Evolutionary conservation across 441 rosid species (phyloP), one percentile per base, ranked within the genome.

Genomic region (Croton laevigatus): DNA sequence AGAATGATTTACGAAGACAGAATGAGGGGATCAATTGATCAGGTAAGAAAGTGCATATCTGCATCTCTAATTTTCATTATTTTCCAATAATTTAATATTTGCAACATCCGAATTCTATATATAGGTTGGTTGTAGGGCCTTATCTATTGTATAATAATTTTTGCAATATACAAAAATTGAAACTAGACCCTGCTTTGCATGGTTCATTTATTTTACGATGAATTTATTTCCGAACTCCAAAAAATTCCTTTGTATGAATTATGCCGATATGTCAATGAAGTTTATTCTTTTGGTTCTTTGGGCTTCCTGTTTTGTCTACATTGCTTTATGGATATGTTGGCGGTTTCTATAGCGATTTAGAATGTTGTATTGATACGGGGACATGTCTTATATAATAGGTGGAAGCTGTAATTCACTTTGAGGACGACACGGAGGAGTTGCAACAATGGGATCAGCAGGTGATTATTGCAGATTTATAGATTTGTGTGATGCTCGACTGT

Each of bases 371-470:
- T 9, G 13, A 23, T 52, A 27, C 32, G 6, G 4, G 37, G 34
- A 67, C 66, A 13, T 66, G 59, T 66, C 37, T 67, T 38, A 10
- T 54, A 10, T 58, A 20, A 70, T 76, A 96, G 98, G 99, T 93
- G 66, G 99, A 93, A 81, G 98, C 97, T 61, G 90, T 93, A 69
- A 93, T 96, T 74, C 98, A 96, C 81, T 96, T 96, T 73, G 98
- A 93, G 78, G 99, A 96, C 73, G 99, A 90, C 79, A 87, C 93
- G 13, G 98, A 89, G 69, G 97, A 96, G 80, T 84, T 96, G 76
- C 97, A 89, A 75, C 98, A 86, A 77, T 96, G 98, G 98, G 99
- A 96, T 87, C 97, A 96, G 74, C 97, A 90, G 99, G 99, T 95
- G 52, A 68, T 53, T 54, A 19, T 69, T 16, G 32, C 32, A 1